Evolutionary conservation across 768 basidiomycete species (phyloP).

Genomic region (Coprinellus aureogranulatus): DNA sequence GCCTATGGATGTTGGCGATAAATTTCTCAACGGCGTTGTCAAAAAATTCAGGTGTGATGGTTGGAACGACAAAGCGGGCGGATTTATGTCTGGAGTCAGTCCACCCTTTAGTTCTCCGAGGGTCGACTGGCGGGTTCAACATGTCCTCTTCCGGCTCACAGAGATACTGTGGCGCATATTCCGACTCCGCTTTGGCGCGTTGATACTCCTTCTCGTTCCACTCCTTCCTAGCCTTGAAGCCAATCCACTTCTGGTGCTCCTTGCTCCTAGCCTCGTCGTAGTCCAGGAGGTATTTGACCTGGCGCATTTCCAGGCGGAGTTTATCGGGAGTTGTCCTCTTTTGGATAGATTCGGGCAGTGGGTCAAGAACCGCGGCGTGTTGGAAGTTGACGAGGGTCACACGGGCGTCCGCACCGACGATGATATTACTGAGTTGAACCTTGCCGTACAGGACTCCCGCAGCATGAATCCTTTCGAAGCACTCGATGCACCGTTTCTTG

Average conservation of each 20-base stretch:
- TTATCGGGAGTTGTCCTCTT: slow-evolving; percentile 36
- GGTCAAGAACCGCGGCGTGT: slow-evolving; percentile 28
- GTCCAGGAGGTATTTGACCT: slow-evolving; percentile 55
- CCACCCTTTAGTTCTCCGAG: neutral
- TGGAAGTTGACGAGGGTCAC: slow-evolving; percentile 59
- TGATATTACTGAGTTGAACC: slow-evolving; percentile 48
- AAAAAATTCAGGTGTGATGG: neutral
- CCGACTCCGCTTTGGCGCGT: neutral
- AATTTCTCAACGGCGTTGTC: neutral
- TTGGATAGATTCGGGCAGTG: slow-evolving; percentile 31
- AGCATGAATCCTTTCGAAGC: slow-evolving; percentile 48
- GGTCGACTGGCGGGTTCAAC: slow-evolving; percentile 8
- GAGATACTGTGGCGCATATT: neutral
- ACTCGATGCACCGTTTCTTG: slow-evolving; percentile 51
- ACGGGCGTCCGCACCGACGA: slow-evolving; percentile 51
- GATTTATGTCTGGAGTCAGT: neutral
- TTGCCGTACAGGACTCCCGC: slow-evolving; percentile 49
- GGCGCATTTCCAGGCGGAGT: slow-evolving; percentile 51
- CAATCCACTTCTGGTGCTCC: slow-evolving; percentile 11
- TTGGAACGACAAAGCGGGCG: neutral
- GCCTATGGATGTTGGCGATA: neutral
- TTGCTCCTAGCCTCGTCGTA: slow-evolving; percentile 25
- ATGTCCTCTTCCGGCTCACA: neutral
- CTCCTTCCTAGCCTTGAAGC: neutral
- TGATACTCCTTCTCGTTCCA: neutral